Conservation (phyloP, 441 rosid species). For the Erodium texanum region DNA sequence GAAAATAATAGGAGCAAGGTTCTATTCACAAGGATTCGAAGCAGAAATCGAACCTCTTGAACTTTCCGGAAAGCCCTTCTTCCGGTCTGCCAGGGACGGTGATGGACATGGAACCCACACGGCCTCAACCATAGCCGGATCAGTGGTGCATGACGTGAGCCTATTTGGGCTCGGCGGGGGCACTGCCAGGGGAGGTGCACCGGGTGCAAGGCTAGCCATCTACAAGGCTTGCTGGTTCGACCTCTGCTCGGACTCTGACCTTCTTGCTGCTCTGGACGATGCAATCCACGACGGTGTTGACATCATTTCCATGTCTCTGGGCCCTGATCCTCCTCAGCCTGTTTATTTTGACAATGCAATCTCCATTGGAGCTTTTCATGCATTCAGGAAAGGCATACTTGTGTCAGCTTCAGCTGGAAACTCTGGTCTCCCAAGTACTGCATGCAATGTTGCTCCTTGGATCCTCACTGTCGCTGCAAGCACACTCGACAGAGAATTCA, state of each 20-base stretch:
- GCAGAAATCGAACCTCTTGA: slow-evolving; percentile 36
- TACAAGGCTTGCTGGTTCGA: slow-evolving; percentile 45
- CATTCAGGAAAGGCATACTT: slow-evolving; percentile 35
- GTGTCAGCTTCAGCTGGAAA: slow-evolving; percentile 40
- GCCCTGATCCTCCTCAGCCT: slow-evolving; percentile 33
- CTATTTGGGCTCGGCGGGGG: slow-evolving; percentile 37
- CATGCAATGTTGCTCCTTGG: slow-evolving; percentile 42
- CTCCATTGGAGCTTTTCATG: slow-evolving; percentile 42
- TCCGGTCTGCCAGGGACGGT: slow-evolving; percentile 35
- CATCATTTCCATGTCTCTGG: slow-evolving; percentile 42
- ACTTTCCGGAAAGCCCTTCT: slow-evolving; percentile 20
- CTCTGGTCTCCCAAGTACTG: slow-evolving; percentile 31
- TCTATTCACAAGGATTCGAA: slow-evolving; percentile 35
- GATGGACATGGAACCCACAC: slow-evolving; percentile 47
- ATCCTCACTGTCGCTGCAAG: slow-evolving; percentile 46
- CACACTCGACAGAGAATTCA: slow-evolving; percentile 33
- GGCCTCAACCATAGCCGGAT: slow-evolving; percentile 35
- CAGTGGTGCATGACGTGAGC: slow-evolving; percentile 28
- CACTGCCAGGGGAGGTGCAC: slow-evolving; percentile 40
- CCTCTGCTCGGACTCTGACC: slow-evolving; percentile 31
- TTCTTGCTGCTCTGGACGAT: slow-evolving; percentile 39
- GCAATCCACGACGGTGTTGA: slow-evolving; percentile 39
- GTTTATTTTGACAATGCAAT: slow-evolving; percentile 25
- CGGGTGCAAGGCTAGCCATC: slow-evolving; percentile 38
- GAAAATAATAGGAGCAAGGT: slow-evolving; percentile 41